Conservation (phyloP, 129 eudicot species). For the Flaveria sonorensis region DNA sequence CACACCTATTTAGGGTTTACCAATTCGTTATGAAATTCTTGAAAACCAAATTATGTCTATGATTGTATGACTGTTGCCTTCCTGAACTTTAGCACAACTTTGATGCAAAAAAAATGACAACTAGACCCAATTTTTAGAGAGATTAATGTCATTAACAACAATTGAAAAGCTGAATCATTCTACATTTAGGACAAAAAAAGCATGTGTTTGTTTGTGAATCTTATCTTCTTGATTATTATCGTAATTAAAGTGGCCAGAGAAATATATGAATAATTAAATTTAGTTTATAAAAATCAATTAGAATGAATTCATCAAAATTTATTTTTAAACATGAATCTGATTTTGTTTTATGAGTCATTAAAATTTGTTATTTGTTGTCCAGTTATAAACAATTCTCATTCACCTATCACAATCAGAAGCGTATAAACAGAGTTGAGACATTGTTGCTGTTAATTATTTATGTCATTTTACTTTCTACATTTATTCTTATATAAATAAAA, state of each 20-base stretch:
- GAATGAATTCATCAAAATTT: no score
- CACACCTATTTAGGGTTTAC: no score
- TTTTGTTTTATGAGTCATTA: conserved; percentile 8
- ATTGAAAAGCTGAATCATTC: no score
- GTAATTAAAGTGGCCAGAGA: neutral
- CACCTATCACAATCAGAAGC: neutral
- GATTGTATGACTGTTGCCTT: no score
- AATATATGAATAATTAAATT: neutral
- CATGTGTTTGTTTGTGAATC: conserved; percentile 10
- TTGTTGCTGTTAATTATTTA: neutral
- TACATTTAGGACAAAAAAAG: neutral
- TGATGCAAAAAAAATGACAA: no score
- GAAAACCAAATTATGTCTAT: no score
- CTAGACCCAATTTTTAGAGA: no score
- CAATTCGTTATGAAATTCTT: no score
- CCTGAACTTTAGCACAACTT: no score
- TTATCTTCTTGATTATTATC: neutral
- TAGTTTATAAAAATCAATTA: no score
- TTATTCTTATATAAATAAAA: neutral
- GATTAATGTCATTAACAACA: no score
- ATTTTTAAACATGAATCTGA: neutral
- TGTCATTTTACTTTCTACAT: conserved; percentile 1
- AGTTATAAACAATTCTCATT: neutral
- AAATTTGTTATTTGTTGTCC: conserved; percentile 9
- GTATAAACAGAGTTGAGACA: no score